Evolutionary conservation across 441 rosid genomes (phyloP), one percentile per base, ranked within the genome.

Genomic region (Adansonia rubrostipa): DNA sequence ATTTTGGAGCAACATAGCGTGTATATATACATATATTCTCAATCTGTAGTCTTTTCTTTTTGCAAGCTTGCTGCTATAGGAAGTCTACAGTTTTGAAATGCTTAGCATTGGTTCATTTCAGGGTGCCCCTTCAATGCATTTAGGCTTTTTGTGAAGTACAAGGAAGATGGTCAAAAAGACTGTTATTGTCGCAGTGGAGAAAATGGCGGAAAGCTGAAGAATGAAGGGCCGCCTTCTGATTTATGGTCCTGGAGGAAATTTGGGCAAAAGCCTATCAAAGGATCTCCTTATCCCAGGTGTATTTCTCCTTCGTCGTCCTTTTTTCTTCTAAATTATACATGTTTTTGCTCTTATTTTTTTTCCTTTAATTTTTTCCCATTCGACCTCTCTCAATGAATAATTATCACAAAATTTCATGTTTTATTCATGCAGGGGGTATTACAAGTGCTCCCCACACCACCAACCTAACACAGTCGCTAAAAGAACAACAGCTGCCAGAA

Each of bases 111-210:
- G 50, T 24, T 50, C 62, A 2, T 76, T 60, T 47, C 11, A 65
- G 54, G 53, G 28, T 62, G n/a, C 56, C 40, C 7, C 45, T 33
- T 33, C 20, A 2, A 1, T 40, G n/a, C n/a, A 69, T 62, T 61
- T 61, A 22, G 50, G 57, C n/a, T 33, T 24, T 51, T 13, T 45
- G 5, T 20, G 36, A 50, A 14, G 44, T 6, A 6, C 17, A 47
- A 92, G 96, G 89, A 92, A 92, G 83, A 79, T 82, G 61, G 84
- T 82, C 64, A 85, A 88, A 84, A 92, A 87, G 89, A 83, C 36
- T 33, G 36, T 82, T 50, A 88, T 92, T 60, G 86, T 90, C 40
- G 86, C 73, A 54, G 92, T 89, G 56, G 86, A 54, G 88, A 73
- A 76, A 84, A 86, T 74, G 82, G 57, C 62, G 91, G 88, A 79